Conservation (phyloP, 2,329 filamentous ascomycete genomes). For the Chrysosporium queenslandicum region DNA sequence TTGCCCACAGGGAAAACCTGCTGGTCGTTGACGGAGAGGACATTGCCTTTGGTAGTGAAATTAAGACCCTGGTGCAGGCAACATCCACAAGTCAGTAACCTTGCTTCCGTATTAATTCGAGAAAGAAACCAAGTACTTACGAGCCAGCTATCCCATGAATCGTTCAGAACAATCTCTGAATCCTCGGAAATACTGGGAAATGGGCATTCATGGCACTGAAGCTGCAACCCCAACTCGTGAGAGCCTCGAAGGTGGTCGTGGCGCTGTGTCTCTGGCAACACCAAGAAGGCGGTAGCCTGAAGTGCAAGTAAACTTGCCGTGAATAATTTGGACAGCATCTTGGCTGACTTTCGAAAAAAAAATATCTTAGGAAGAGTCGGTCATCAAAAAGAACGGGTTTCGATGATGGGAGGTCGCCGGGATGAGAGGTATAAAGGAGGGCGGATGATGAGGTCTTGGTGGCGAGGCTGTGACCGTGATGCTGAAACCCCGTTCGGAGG, state of each 20-base stretch:
- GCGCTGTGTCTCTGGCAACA: constrained; percentile 24
- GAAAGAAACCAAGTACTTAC: constrained; percentile 22
- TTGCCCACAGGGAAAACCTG: constrained; percentile 31
- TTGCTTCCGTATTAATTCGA: background rate
- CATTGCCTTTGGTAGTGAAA: constrained; percentile 29
- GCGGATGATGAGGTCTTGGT: background rate
- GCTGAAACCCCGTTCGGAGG: constrained; percentile 3
- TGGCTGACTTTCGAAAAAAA: constrained; percentile 21
- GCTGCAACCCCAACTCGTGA: constrained; percentile 24
- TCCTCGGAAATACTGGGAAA: constrained; percentile 27
- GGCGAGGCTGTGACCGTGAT: constrained; percentile 6
- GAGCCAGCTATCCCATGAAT: constrained; percentile 29
- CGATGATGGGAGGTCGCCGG: background rate
- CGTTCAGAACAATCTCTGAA: constrained; percentile 26
- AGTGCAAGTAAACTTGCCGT: constrained; percentile 29
- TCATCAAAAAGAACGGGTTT: background rate
- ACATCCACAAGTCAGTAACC: constrained; percentile 1
- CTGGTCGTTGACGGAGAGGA: constrained; percentile 30
- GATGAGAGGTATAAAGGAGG: background rate
- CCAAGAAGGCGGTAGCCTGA: constrained; percentile 30
- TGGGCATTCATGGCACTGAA: constrained; percentile 33
- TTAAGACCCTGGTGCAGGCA: constrained; percentile 28
- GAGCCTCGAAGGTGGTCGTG: constrained; percentile 20
- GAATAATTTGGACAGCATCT: constrained; percentile 31
- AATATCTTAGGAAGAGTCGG: background rate